Evolutionary conservation across 192 early-diverging fungal genomes (phyloP).

Genomic region (Backusella sp.): DNA sequence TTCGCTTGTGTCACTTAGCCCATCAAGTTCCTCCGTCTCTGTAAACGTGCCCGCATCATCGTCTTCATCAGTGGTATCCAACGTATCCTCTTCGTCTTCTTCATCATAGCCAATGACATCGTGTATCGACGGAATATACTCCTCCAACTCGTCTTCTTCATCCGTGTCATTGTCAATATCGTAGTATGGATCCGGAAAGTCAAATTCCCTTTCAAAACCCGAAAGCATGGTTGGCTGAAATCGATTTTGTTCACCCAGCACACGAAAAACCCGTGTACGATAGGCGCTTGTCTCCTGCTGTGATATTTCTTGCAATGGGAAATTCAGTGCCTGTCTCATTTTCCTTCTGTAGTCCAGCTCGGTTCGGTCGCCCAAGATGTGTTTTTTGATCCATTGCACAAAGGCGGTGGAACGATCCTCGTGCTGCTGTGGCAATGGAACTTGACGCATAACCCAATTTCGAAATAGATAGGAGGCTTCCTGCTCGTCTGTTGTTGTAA

Average conservation of each 20-base stretch:
- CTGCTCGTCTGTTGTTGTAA: background rate
- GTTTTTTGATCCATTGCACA: background rate
- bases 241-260: background rate
- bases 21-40: background rate
- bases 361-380: background rate
- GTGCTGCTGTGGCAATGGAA: background rate
- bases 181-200: background rate
- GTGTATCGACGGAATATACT: background rate
- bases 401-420: background rate
- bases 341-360: conserved; percentile 1
- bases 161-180: background rate
- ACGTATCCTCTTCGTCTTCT: background rate
- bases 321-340: background rate
- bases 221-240: background rate
- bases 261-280: background rate
- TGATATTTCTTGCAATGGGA: background rate
- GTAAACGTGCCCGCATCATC: background rate
- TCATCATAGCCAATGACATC: background rate
- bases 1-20: background rate
- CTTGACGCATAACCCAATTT: conserved; percentile 5
- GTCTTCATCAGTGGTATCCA: background rate
- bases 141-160: background rate
- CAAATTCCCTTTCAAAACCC: background rate
- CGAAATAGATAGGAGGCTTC: background rate
- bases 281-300: background rate